Percentiles rank a stretch among this genome's conserved stretches.
Conservation (phyloP, 2,329 filamentous ascomycete species). For the Penicillium sp. region DNA sequence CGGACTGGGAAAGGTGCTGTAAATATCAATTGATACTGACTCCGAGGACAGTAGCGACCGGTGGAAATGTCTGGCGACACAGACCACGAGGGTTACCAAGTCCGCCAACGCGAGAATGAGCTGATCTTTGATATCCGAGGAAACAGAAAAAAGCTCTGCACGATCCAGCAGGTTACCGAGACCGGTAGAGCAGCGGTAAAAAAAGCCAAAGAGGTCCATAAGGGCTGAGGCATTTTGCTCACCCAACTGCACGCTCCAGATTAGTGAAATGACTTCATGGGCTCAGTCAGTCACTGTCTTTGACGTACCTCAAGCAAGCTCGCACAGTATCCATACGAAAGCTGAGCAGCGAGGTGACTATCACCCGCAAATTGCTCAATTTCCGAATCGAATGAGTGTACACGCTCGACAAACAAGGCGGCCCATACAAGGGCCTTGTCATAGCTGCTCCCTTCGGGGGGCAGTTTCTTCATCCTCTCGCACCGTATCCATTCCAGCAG, state of each 20-base stretch:
- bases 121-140: background rate
- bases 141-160: background rate
- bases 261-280: background rate
- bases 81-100: background rate
- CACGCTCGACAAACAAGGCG: background rate
- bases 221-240: background rate
- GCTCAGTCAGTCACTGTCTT: background rate
- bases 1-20: background rate
- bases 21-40: background rate
- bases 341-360: background rate
- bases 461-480: background rate
- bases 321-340: background rate
- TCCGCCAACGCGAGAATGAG: background rate
- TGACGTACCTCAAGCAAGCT: background rate
- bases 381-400: background rate
- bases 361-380: background rate
- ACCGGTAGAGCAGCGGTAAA: background rate
- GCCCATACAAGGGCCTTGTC: background rate
- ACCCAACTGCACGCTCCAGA: background rate
- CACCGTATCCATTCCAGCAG: background rate
- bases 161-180: background rate
- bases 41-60: background rate
- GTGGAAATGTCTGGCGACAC: background rate
- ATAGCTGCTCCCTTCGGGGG: background rate
- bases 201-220: background rate